Conservation (phyloP, 257 asterid species). For the Fraxinus pennsylvanica region DNA sequence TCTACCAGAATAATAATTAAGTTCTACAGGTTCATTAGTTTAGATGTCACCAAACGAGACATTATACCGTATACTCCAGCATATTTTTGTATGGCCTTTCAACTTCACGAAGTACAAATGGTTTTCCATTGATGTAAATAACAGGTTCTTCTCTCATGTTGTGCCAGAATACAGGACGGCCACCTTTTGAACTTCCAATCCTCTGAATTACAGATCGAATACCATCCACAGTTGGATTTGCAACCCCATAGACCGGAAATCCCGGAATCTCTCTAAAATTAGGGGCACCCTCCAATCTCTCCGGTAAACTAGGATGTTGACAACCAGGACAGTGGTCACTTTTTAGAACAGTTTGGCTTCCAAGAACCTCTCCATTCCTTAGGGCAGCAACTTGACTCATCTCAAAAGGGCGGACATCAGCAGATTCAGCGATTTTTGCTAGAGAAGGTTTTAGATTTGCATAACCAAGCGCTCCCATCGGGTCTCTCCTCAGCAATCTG, state of each 20-base stretch:
- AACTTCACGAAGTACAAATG: constrained; percentile 97
- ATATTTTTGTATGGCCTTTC: constrained; percentile 97
- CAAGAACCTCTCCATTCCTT: constrained; percentile 95
- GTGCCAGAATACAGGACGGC: constrained; percentile 93
- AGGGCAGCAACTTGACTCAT: constrained; percentile 93
- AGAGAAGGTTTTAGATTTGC: constrained; percentile 53
- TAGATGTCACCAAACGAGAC: constrained; percentile 28
- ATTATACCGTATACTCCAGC: constrained; percentile 94
- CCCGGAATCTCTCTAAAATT: constrained; percentile 94
- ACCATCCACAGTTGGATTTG: constrained; percentile 90
- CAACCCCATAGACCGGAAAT: constrained; percentile 97
- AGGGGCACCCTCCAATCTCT: constrained; percentile 96
- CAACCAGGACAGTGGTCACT: constrained; percentile 98
- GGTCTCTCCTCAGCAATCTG: constrained; percentile 96
- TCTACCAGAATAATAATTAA: constrained; percentile 23
- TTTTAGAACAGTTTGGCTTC: constrained; percentile 96
- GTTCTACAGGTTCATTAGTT: constrained; percentile 20
- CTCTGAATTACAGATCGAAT: constrained; percentile 85
- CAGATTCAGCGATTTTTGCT: constrained; percentile 46
- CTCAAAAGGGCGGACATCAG: constrained; percentile 71
- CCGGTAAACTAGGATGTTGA: constrained; percentile 82
- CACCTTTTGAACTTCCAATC: constrained; percentile 83
- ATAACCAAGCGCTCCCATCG: constrained; percentile 97
- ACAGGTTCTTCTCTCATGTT: constrained; percentile 99
- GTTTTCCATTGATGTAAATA: constrained; percentile 91